Evolutionary conservation across 768 basidiomycete genomes (phyloP).

Genomic region (Crucibulum laeve): DNA sequence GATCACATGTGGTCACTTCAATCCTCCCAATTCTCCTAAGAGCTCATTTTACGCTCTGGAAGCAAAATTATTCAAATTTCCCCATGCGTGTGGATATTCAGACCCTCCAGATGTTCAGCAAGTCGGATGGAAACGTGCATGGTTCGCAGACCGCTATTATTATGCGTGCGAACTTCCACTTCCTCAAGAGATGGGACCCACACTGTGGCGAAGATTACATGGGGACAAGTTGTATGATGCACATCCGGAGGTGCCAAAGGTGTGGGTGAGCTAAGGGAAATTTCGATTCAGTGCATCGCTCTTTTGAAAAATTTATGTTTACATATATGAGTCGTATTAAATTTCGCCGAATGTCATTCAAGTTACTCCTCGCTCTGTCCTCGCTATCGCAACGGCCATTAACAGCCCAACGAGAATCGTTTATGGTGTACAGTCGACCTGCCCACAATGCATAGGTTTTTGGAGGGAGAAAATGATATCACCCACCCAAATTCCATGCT

Average conservation of each 20-base stretch:
- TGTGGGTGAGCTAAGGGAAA: no score
- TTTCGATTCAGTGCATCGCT: no score
- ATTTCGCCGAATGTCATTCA: no score
- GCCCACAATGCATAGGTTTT: no score
- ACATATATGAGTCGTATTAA: no score
- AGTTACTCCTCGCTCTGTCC: no score
- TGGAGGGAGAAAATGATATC: no score
- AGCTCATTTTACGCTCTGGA: neutral
- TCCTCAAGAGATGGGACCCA: neutral
- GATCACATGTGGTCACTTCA: neutral
- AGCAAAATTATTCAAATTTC: neutral
- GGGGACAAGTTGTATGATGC: neutral
- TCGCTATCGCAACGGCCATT: no score
- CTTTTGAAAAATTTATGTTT: no score
- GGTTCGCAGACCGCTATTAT: neutral
- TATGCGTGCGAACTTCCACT: conserved; percentile 1
- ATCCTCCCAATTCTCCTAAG: neutral
- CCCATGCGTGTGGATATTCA: neutral
- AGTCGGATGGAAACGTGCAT: neutral
- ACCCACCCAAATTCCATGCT: no score
- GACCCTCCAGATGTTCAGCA: neutral
- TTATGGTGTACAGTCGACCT: no score
- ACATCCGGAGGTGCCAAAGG: conserved; percentile 4
- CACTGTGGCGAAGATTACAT: neutral
- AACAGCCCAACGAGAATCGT: no score